Evolutionary conservation across 2,329 filamentous ascomycete genomes (phyloP), one percentile per base, ranked within the genome.

Genomic region (Leptographium procerum): DNA sequence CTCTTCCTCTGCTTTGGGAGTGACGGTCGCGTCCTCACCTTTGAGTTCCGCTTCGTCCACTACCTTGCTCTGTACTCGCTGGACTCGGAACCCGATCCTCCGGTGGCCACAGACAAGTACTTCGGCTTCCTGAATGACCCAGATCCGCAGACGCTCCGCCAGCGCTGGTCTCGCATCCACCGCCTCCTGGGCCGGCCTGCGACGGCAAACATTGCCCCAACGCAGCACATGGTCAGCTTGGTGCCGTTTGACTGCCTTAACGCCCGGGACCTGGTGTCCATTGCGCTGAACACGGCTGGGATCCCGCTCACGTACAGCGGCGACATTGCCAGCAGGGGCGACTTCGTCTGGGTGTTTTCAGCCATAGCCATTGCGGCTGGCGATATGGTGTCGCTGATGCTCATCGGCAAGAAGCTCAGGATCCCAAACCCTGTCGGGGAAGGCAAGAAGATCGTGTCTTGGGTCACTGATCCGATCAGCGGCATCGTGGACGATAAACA

Each of bases 41-140:
- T 65, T 28, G 64, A 66, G 60, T 66, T 66, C 56, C 62, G 65
- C 13, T 64, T 64, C 55, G 34, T 66, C 48, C 61, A 62, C 52
- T 65, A 60, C 54, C 19, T 64, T 19, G 48, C 61, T 2, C 48
- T 60, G 1, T 29, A 58, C 19, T 59, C 65, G 24, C 22, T n/a
- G 55, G 6, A 55, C 9, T 19, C 22, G 2, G 60, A 61, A 31
- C 19, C 13, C 2, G 53, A 58, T 6, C 3, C 50, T 1, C 10
- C 34, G 16, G 9, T 40, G 11, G 31, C 9, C 7, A 10, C 26
- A 10, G 43, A 56, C 5, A 16, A 19, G 3, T 52, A 52, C 55
- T 57, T 52, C 52, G 34, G 14, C 9, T 52, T 31, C 16, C 26
- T 55, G 4, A 58, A 55, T 43, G 59, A 63, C 52, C 60, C 59